Conservation (phyloP, 768 basidiomycete genomes). For the Lentinula raphanica region DNA sequence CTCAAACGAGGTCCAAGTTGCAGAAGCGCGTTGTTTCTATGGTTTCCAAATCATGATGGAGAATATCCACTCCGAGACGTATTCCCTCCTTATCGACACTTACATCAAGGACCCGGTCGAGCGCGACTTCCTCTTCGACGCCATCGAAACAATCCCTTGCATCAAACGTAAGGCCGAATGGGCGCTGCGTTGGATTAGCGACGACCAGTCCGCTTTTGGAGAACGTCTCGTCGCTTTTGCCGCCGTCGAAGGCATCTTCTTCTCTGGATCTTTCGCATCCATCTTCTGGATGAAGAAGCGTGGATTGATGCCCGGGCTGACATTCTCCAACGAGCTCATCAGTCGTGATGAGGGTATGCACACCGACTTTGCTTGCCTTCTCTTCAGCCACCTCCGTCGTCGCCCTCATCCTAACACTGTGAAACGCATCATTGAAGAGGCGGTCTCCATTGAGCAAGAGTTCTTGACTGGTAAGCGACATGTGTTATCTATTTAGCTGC, state of each 20-base stretch:
- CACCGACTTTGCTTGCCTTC: constrained; percentile 73
- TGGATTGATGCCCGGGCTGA: constrained; percentile 67
- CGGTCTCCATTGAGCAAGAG: constrained; percentile 62
- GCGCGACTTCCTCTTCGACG: constrained; percentile 6
- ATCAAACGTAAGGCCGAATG: constrained; percentile 60
- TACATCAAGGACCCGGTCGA: constrained; percentile 8
- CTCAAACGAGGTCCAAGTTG: constrained; percentile 57
- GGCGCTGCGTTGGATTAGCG: constrained; percentile 60
- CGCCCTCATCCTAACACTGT: constrained; percentile 65
- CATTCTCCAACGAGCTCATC: constrained; percentile 73
- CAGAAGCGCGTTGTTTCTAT: constrained; percentile 67
- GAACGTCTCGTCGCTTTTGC: constrained; percentile 64
- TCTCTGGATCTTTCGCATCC: constrained; percentile 58
- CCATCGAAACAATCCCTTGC: constrained; percentile 61
- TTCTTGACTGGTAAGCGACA: constrained; percentile 62
- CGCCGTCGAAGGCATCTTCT: constrained; percentile 67
- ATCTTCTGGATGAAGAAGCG: constrained; percentile 74
- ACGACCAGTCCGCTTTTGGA: constrained; percentile 47
- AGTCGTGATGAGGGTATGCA: constrained; percentile 74
- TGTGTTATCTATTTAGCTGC: constrained; percentile 46
- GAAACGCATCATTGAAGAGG: constrained; percentile 52
- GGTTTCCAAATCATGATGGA: constrained; percentile 76
- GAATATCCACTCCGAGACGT: constrained; percentile 62
- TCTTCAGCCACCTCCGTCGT: constrained; percentile 63
- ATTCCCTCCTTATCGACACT: constrained; percentile 8